Conservation (phyloP, 352 stramenopile genomes). For the Pythium insidiosum region DNA sequence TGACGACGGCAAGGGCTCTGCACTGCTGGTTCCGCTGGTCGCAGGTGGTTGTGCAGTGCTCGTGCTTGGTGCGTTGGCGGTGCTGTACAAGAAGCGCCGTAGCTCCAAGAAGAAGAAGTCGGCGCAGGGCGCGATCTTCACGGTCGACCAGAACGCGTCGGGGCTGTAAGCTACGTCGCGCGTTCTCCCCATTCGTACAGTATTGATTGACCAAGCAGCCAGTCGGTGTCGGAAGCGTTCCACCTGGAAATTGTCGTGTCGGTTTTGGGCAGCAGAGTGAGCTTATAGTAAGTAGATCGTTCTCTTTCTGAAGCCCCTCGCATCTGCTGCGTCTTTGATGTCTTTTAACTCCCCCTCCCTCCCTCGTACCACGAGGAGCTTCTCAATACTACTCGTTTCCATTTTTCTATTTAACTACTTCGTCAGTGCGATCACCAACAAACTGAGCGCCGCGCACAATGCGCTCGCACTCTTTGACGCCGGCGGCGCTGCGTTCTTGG, state of each 20-base stretch:
- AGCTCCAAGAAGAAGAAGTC: slow-evolving; percentile 38
- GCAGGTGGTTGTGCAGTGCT: slow-evolving; percentile 28
- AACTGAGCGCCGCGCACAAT: no score
- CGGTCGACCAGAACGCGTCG: slow-evolving; percentile 62
- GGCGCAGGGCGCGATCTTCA: slow-evolving; percentile 61
- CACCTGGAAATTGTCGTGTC: no score
- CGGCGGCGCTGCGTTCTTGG: slow-evolving; percentile 29
- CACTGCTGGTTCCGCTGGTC: slow-evolving; percentile 14
- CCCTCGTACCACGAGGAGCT: no score
- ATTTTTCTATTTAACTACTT: slow-evolving; percentile 1
- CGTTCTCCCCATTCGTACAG: no score
- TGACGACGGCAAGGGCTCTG: not conserved
- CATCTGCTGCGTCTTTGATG: no score
- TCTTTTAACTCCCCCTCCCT: no score
- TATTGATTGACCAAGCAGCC: no score
- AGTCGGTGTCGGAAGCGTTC: no score
- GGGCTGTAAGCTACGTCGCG: slow-evolving; percentile 34
- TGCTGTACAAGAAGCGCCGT: slow-evolving; percentile 62
- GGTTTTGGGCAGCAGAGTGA: no score
- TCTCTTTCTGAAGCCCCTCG: no score
- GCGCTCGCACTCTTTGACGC: no score
- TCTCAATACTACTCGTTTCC: slow-evolving; percentile 8
- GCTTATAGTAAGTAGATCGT: no score
- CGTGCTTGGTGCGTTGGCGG: slow-evolving; percentile 35
- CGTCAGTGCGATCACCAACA: not conserved